Conservation (phyloP, 768 basidiomycete genomes). For the Lentinula boryana region DNA sequence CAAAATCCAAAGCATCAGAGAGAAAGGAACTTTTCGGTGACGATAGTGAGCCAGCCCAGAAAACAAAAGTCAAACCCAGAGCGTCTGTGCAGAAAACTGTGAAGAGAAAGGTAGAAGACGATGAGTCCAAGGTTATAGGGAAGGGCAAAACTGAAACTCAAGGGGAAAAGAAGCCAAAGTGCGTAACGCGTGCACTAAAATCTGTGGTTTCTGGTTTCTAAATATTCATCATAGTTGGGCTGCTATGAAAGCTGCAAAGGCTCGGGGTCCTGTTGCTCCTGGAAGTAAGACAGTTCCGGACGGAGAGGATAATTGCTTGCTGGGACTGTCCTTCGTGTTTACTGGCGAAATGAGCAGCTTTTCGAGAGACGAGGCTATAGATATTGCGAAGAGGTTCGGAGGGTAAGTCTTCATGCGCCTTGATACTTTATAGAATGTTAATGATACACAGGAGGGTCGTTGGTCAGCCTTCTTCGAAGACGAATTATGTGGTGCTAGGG, state of each 20-base stretch:
- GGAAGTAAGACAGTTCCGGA: constrained; percentile 72
- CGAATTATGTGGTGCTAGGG: constrained; percentile 85
- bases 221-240: constrained; percentile 31
- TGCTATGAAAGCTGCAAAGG: constrained; percentile 52
- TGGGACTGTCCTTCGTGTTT: constrained; percentile 89
- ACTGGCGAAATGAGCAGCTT: constrained; percentile 89
- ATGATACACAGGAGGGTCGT: constrained; percentile 67
- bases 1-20: not conserved
- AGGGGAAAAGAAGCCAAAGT: constrained; percentile 19
- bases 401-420: constrained; percentile 50
- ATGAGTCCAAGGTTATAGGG: constrained; percentile 1
- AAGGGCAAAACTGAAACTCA: constrained; percentile 7
- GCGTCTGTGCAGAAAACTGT: not conserved
- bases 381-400: constrained; percentile 89
- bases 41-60: not conserved
- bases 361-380: constrained; percentile 79
- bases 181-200: not conserved
- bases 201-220: not conserved
- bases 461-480: constrained; percentile 82
- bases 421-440: not conserved
- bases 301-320: constrained; percentile 65
- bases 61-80: not conserved
- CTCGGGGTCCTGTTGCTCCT: constrained; percentile 56
- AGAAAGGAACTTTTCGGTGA: not conserved
- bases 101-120: not conserved